These are phyloP conservation scores for Miamiensis avidus DNA, from an alignment of 169 alveolate species.

Conservation along the genomic window DNA sequence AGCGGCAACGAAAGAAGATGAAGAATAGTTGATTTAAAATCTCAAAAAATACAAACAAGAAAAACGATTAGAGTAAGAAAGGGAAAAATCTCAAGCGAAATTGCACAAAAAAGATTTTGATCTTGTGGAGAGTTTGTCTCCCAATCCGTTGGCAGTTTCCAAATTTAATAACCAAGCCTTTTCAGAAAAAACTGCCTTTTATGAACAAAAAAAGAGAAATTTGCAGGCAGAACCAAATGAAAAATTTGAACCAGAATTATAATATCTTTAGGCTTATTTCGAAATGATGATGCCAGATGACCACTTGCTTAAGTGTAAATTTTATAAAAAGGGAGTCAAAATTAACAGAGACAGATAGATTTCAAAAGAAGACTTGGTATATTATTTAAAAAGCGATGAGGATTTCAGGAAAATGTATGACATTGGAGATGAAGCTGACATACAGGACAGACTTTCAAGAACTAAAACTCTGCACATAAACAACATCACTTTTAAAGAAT, in stretches of 20 bases:
- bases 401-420: not conserved
- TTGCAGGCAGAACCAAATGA: not conserved
- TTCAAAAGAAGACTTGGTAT: not conserved
- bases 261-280: not conserved
- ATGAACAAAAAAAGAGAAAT: not conserved
- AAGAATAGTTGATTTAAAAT: not conserved
- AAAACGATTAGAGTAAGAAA: not conserved
- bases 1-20: not conserved
- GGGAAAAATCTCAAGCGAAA: not conserved
- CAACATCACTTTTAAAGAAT: not conserved
- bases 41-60: not conserved
- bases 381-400: not conserved
- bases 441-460: not conserved
- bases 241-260: not conserved
- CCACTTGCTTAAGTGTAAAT: not conserved
- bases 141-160: not conserved
- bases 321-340: not conserved
- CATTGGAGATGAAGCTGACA: not conserved
- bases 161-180: not conserved
- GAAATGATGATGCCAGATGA: not conserved
- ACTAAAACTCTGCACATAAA: not conserved
- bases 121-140: not conserved
- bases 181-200: not conserved
- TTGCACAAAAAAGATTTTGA: not conserved
- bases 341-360: not conserved